Evolutionary conservation across 441 rosid species (phyloP), one percentile per base, ranked within the genome.

Genomic region (Bruguiera hainesii): DNA sequence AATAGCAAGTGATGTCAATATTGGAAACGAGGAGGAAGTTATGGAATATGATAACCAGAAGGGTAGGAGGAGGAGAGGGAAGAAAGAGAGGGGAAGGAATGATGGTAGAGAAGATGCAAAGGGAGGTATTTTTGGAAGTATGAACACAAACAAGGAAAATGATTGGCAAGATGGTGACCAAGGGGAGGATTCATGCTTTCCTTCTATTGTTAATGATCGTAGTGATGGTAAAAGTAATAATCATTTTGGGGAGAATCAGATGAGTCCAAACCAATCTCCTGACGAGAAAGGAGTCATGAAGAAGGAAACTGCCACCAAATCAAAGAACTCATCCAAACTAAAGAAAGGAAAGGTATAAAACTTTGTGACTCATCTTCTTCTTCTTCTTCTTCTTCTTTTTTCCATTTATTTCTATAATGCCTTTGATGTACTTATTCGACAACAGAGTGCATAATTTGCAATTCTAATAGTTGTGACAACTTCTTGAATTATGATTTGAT

Each of bases 291-390:
- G 73, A 46, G 68, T 57, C 3, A 20, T 29, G 39, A 82, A 73
- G 74, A 89, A 84, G 70, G 86, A 78, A 61, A 37, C 75, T 28
- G 75, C 75, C 61, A 53, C 69, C 62, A 84, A 84, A 72, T 78
- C 81, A 46, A 92, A 85, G 76, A 86, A 77, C 75, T 74, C 78
- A 5, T 82, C 97, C 50, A 90, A 87, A 84, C 93, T 89, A 70
- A 92, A 83, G 88, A 92, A 87, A 71, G 71, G 72, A 46, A 92
- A 89, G 96, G 97, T 95, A 81, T 52, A 29, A 6, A 25, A 50
- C 64, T 70, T 57, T 62, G n/a, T 39, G 4, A 20, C 20, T 60
- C 64, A 20, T 11, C 19, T 63, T 28, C 5, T 28, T 3, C 26
- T 29, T 19, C 21, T 0, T 11, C 19, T 63, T 28, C 9, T 28